Percentiles rank a stretch among this genome's conserved stretches.
Conservation (phyloP, 805 yeast genomes). For the Danielia reshetovae region DNA sequence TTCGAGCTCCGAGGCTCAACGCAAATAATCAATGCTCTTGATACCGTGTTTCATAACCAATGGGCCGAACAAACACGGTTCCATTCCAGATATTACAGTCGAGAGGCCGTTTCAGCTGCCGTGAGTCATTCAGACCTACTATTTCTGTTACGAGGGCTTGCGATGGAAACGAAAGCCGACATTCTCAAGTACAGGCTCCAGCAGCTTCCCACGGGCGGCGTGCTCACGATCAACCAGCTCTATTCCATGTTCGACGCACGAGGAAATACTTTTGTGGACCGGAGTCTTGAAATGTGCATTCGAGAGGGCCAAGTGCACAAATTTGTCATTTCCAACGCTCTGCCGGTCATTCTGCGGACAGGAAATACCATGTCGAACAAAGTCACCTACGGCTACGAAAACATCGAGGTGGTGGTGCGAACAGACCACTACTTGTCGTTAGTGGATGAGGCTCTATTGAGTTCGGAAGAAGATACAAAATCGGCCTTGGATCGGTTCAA, state of each 20-base stretch:
- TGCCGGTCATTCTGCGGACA: slow-evolving; percentile 40
- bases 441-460: slow-evolving; percentile 15
- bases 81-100: slow-evolving; percentile 20
- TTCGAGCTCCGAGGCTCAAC: slow-evolving; percentile 30
- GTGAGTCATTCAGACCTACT: slow-evolving; percentile 18
- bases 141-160: slow-evolving; percentile 31
- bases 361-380: slow-evolving; percentile 21
- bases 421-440: slow-evolving; percentile 19
- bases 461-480: slow-evolving; percentile 1
- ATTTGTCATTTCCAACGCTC: slow-evolving; percentile 41
- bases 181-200: slow-evolving; percentile 29
- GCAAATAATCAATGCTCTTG: slow-evolving; percentile 29
- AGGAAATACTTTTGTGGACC: slow-evolving; percentile 50
- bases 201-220: slow-evolving; percentile 33
- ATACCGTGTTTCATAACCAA: slow-evolving; percentile 28
- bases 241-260: slow-evolving; percentile 44
- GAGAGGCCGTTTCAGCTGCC: slow-evolving; percentile 9
- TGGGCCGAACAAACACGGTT: slow-evolving; percentile 36
- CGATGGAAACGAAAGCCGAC: slow-evolving; percentile 33
- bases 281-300: slow-evolving; percentile 34
- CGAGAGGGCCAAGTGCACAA: slow-evolving; percentile 35
- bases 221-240: slow-evolving; percentile 44
- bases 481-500: slow-evolving; percentile 20
- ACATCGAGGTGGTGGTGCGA: slow-evolving; percentile 35
- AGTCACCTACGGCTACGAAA: slow-evolving; percentile 41